phyloP scores from a whole-genome alignment of 805 yeast species.

The Candida krabiensis region DNA sequence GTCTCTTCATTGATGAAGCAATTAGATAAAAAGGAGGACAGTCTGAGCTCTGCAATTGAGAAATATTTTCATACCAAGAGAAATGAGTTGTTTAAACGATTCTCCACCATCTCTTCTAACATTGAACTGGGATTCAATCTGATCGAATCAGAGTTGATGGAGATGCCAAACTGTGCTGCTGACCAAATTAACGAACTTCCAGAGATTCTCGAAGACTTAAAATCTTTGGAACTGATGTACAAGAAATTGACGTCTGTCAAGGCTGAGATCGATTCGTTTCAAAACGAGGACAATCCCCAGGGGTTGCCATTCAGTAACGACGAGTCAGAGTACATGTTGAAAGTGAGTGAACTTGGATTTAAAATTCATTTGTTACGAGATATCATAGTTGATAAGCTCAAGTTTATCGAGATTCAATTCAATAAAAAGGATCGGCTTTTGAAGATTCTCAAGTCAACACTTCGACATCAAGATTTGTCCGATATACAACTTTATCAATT shows the following conservation, averaged over 20 bases:
- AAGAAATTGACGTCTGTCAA: slow-evolving; percentile 20
- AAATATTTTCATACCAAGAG: slow-evolving; percentile 33
- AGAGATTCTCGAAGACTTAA: slow-evolving; percentile 34
- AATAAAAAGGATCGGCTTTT: slow-evolving; percentile 24
- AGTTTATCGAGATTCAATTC: slow-evolving; percentile 43
- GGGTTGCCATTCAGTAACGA: slow-evolving; percentile 16
- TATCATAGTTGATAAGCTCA: slow-evolving; percentile 38
- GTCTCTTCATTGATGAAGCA: slow-evolving; percentile 18
- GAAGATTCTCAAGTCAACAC: slow-evolving; percentile 14
- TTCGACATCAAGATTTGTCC: slow-evolving; percentile 4
- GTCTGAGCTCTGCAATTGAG: slow-evolving; percentile 31
- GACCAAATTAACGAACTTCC: slow-evolving; percentile 37
- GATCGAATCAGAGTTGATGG: slow-evolving; percentile 18
- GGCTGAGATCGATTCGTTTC: slow-evolving; percentile 13
- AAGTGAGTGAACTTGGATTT: slow-evolving; percentile 37
- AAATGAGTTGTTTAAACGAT: slow-evolving; percentile 23
- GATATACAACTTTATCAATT: slow-evolving; percentile 36
- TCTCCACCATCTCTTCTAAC: slow-evolving; percentile 25
- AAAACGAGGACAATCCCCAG: slow-evolving; percentile 4
- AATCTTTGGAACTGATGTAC: slow-evolving; percentile 33
- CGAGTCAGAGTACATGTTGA: slow-evolving; percentile 11
- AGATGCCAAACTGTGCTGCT: slow-evolving; percentile 33
- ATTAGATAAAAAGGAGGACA: slow-evolving; percentile 35
- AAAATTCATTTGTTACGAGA: slow-evolving; percentile 38
- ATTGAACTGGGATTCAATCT: slow-evolving; percentile 17